phyloP scores from a whole-genome alignment of 2,329 filamentous ascomycete genomes.

The Tolypocladium sp. region DNA sequence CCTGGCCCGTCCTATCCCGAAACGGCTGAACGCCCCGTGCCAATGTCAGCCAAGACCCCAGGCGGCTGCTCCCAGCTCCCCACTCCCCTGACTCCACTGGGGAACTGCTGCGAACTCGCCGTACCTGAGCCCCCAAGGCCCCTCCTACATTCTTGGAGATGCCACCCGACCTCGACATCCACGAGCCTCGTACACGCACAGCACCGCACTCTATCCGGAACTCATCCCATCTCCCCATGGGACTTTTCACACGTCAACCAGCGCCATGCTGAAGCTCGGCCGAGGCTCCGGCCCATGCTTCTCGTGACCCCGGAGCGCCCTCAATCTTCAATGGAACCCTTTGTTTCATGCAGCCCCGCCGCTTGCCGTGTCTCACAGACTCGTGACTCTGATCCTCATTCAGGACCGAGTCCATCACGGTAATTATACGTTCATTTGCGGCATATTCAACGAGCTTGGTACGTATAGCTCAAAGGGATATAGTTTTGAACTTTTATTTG shows the following conservation, averaged over 20 bases:
- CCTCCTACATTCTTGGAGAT: background rate
- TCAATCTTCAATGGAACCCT: background rate
- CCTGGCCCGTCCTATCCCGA: background rate
- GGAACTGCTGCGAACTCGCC: background rate
- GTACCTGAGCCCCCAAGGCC: too few relatives aligned
- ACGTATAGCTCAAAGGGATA: too few relatives aligned
- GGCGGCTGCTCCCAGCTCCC: background rate
- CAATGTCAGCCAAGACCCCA: background rate
- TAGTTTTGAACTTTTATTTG: too few relatives aligned
- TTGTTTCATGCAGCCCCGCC: background rate
- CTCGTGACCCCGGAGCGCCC: background rate
- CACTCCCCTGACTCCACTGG: background rate
- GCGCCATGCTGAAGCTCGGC: background rate
- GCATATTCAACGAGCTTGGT: too few relatives aligned
- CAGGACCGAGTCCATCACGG: background rate
- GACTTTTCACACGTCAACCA: background rate
- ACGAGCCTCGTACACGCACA: too few relatives aligned
- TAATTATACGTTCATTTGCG: too few relatives aligned
- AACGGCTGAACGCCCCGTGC: background rate
- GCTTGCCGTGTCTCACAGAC: background rate
- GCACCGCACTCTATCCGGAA: too few relatives aligned
- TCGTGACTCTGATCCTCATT: background rate
- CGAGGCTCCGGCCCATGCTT: background rate
- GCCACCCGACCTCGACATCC: background rate
- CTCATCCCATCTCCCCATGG: too few relatives aligned